phyloP scores from a whole-genome alignment of 306 rosid genomes.

The Vicia villosa region DNA sequence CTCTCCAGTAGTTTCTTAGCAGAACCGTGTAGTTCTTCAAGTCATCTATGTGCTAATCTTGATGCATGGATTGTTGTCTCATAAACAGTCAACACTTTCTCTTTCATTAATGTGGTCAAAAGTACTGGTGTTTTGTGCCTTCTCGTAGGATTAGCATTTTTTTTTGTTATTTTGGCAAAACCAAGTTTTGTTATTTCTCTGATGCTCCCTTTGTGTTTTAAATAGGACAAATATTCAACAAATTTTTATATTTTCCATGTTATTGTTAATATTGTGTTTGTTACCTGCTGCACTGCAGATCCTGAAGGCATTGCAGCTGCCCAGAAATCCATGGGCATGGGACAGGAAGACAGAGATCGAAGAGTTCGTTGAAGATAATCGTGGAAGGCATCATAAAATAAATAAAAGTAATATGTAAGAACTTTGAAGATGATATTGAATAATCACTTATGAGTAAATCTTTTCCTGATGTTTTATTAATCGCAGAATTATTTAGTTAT shows the following conservation, averaged over 20 bases:
- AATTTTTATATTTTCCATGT: background rate
- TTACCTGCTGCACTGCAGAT: slow-evolving; percentile 51
- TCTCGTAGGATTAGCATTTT: background rate
- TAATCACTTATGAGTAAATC: background rate
- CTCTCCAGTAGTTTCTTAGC: no score
- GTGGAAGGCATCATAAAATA: background rate
- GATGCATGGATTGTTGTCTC: no score
- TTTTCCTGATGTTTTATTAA: background rate
- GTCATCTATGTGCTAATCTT: no score
- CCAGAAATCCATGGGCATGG: slow-evolving; percentile 85
- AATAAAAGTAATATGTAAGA: background rate
- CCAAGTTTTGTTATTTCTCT: slow-evolving; percentile 2
- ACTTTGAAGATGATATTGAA: slow-evolving; percentile 3
- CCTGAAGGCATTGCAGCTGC: slow-evolving; percentile 97
- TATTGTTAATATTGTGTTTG: slow-evolving; percentile 22
- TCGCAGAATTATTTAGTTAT: background rate
- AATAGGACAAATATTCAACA: background rate
- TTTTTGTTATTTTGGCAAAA: slow-evolving; percentile 7
- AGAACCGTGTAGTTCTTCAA: no score
- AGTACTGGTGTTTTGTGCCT: background rate
- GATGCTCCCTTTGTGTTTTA: slow-evolving; percentile 12
- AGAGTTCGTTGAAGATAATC: slow-evolving; percentile 55
- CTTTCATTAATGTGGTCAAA: no score
- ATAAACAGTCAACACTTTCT: no score
- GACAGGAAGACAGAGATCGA: slow-evolving; percentile 83